These are phyloP conservation scores for Mytilinidion resinicola DNA, from an alignment of 495 filamentous ascomycete species.

Conservation along the genomic window DNA sequence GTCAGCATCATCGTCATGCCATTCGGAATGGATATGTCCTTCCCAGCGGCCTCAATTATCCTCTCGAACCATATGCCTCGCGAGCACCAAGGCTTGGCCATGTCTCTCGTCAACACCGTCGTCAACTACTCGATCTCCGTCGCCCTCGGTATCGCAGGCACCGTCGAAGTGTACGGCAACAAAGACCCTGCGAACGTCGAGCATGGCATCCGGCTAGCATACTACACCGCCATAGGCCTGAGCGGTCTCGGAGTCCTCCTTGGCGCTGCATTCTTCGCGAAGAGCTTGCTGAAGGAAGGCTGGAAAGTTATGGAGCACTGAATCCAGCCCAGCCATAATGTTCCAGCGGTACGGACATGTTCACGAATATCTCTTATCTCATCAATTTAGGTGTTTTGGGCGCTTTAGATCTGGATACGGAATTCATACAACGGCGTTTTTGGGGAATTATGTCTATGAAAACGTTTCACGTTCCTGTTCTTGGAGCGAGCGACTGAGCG, in stretches of 20 bases:
- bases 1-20: slow-evolving; percentile 32
- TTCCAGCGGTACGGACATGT: background rate
- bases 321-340: background rate
- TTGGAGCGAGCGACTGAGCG: too few species aligned
- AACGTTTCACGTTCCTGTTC: too few species aligned
- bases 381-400: background rate
- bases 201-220: slow-evolving; percentile 21
- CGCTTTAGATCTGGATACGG: background rate
- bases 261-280: slow-evolving; percentile 25
- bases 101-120: slow-evolving; percentile 27
- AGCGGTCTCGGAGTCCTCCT: slow-evolving; percentile 20
- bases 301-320: slow-evolving; percentile 29
- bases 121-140: slow-evolving; percentile 35
- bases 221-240: slow-evolving; percentile 26
- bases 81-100: slow-evolving; percentile 32
- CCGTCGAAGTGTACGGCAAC: slow-evolving; percentile 25
- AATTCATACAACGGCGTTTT: slow-evolving; percentile 1
- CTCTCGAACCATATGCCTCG: slow-evolving; percentile 31
- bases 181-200: background rate
- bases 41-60: slow-evolving; percentile 31
- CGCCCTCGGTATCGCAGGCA: slow-evolving; percentile 29
- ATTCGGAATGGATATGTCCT: slow-evolving; percentile 34
- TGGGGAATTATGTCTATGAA: background rate
- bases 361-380: background rate
- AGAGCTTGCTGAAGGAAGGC: slow-evolving; percentile 26